These are phyloP conservation scores for Ophiocordyceps australis DNA, from an alignment of 2,329 filamentous ascomycete genomes.

Conservation along the genomic window DNA sequence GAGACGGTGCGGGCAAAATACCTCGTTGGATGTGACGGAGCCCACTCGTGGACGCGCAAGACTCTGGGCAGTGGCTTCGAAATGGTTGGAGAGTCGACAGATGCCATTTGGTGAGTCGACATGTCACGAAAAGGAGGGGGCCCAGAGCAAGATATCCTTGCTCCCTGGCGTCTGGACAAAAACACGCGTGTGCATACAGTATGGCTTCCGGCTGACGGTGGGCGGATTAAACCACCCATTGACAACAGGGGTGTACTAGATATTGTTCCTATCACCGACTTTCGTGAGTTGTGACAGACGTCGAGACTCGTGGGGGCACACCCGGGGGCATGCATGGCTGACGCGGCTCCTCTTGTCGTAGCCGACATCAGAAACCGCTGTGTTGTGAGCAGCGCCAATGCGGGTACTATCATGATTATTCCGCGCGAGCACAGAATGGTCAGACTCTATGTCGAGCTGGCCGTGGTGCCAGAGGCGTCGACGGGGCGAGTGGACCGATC, in stretches of 20 bases:
- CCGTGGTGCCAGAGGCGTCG: constrained; percentile 21
- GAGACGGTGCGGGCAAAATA: constrained; percentile 28
- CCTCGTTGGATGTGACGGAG: constrained; percentile 50
- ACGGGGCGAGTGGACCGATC: constrained; percentile 33
- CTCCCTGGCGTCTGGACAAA: too few species aligned
- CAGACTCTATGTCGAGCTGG: constrained; percentile 47
- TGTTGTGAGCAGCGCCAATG: constrained; percentile 34
- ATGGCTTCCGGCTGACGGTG: too few species aligned
- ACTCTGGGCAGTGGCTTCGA: constrained; percentile 30
- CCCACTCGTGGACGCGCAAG: constrained; percentile 45
- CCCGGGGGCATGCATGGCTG: too few species aligned
- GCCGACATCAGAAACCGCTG: constrained; percentile 38
- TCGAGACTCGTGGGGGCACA: too few species aligned
- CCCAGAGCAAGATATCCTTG: too few species aligned
- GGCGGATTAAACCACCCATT: neutral
- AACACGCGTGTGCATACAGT: too few species aligned
- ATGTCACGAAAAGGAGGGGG: neutral
- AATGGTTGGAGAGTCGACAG: constrained; percentile 34
- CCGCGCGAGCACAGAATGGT: constrained; percentile 45
- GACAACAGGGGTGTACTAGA: constrained; percentile 21
- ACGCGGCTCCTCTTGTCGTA: neutral
- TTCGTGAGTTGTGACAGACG: too few species aligned
- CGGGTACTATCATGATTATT: constrained; percentile 45
- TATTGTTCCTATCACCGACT: constrained; percentile 25
- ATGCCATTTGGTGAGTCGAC: constrained; percentile 23